Evolutionary conservation across 371 early-diverging fungal genomes (phyloP), one percentile per base, ranked within the genome.

Genomic region (Saksenaea vasiformis): DNA sequence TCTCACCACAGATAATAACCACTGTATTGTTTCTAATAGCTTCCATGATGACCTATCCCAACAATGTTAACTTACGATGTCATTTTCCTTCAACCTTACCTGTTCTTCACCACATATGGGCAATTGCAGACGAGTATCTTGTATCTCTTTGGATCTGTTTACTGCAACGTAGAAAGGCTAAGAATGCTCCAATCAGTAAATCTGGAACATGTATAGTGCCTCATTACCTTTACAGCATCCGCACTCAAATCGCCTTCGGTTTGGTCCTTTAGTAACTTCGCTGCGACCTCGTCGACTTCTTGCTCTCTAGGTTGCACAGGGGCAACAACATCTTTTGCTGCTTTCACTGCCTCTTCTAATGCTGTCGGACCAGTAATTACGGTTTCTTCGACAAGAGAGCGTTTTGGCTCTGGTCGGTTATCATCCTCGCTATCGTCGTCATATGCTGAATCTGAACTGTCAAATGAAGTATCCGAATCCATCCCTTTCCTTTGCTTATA

Each of bases 61-160:
- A 39, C 54, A 19, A 27, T 15, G 14, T 9, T 41, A 28, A 1
- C 24, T 39, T 5, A 1, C 15, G 5, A 2, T n/a, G 28, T 0
- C 31, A 24, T 39, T 7, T 27, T 35, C 17, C 59, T 36, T 31
- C 13, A 51, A 39, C 56, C 54, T 64, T 43, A 60, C 57, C 63
- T 98, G 98, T 78, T 98, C 98, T 71, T 98, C 98, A n/a, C 85
- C 88, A 54, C 87, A 88, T 17, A 98, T 92, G 0, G 98, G 98
- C 17, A 98, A 85, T 58, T 89, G 76, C 27, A 88, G 67, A 14
- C 98, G 90, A 39, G 89, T 78, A 34, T 85, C 85, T 66, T 91
- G 90, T 22, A 97, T 89, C 47, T 84, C 88, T 27, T 87, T 87
- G 3, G 81, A 71, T 24, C 98, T 86, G 53, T 89, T 73, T 8